Conservation (phyloP, 2,329 filamentous ascomycete species). For the Cercospora beticola region DNA sequence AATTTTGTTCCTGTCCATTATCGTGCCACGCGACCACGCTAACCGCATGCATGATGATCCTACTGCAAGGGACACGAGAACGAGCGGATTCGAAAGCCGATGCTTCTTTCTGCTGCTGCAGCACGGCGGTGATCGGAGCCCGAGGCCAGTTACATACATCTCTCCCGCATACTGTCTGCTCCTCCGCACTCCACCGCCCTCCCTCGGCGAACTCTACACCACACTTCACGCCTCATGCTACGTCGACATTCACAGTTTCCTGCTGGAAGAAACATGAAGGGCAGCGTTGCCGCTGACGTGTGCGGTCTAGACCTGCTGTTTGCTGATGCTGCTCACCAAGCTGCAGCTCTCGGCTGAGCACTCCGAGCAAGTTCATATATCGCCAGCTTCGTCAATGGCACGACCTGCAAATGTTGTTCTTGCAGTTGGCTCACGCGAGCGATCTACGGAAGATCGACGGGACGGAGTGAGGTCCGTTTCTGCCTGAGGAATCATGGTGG, state of each 20-base stretch:
- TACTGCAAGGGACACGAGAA: conserved; percentile 13
- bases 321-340: background rate
- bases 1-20: conserved; percentile 9
- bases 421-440: background rate
- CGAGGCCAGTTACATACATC: background rate
- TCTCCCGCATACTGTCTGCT: background rate
- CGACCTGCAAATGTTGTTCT: background rate
- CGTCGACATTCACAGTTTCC: background rate
- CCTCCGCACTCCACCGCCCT: background rate
- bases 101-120: background rate
- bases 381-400: background rate
- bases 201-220: background rate
- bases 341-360: background rate
- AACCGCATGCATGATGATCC: background rate
- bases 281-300: background rate
- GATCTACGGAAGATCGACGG: background rate
- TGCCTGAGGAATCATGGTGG: background rate
- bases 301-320: background rate
- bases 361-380: background rate
- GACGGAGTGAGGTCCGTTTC: background rate
- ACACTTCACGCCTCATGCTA: background rate
- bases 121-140: background rate
- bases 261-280: background rate
- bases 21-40: conserved; percentile 2
- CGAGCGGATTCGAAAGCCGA: background rate